These are phyloP conservation scores for Monosporascus sp. DNA, from an alignment of 2,329 filamentous ascomycete species.

Conservation along the genomic window DNA sequence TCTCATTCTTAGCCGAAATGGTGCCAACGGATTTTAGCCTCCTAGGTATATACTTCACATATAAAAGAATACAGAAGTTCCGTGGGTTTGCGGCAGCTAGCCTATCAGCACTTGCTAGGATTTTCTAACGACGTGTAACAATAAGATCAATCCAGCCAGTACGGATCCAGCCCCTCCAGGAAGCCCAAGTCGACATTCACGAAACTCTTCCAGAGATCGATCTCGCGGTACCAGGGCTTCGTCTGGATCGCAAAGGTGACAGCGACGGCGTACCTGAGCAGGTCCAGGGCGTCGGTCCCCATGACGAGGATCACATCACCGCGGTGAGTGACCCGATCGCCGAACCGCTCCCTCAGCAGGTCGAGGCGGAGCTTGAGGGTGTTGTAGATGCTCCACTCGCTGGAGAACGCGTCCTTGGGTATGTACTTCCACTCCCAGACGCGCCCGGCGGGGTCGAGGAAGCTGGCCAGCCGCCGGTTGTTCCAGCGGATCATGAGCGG, in stretches of 20 bases:
- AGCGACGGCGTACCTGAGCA: slow-evolving; percentile 32
- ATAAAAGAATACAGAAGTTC: too few species aligned
- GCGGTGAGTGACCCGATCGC: slow-evolving; percentile 32
- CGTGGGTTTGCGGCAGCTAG: too few species aligned
- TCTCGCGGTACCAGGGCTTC: slow-evolving; percentile 42
- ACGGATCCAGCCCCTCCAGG: slow-evolving; percentile 34
- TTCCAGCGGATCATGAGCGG: slow-evolving; percentile 38
- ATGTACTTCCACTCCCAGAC: slow-evolving; percentile 41
- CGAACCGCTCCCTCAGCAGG: slow-evolving; percentile 25
- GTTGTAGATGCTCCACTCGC: slow-evolving; percentile 36
- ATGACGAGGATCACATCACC: slow-evolving; percentile 42
- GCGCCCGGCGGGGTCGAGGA: slow-evolving; percentile 37
- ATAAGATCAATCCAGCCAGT: slow-evolving; percentile 28
- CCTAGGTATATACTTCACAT: too few species aligned
- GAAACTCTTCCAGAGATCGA: slow-evolving; percentile 48
- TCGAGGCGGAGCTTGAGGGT: slow-evolving; percentile 26
- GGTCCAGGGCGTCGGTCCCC: slow-evolving; percentile 35
- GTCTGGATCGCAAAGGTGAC: slow-evolving; percentile 42
- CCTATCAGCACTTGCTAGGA: too few species aligned
- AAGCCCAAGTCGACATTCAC: slow-evolving; percentile 41
- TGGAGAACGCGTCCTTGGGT: slow-evolving; percentile 18
- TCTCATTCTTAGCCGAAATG: too few species aligned
- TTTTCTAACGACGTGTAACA: too few species aligned
- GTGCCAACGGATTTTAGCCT: too few species aligned
- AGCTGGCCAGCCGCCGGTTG: slow-evolving; percentile 29